Percentiles rank a stretch among this genome's conserved stretches.
Conservation (phyloP, 306 rosid genomes). For the Myrica gale region DNA sequence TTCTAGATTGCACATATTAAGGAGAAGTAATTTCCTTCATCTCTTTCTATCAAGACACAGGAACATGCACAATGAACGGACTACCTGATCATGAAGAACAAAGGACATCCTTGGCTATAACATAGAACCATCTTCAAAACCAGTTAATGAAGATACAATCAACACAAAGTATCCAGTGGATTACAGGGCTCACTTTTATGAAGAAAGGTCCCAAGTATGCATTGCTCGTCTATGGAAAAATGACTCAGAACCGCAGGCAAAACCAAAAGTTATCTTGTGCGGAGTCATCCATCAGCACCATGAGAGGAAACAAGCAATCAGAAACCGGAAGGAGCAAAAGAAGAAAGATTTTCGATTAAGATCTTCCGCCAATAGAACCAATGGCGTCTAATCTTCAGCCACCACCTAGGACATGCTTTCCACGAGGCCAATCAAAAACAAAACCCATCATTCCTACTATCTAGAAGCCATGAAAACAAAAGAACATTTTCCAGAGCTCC, state of each 20-base stretch:
- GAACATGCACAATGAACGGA: constrained; percentile 34
- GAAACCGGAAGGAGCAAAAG: constrained; percentile 35
- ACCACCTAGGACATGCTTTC: constrained; percentile 28
- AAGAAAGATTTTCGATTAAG: constrained; percentile 27
- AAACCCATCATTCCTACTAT: constrained; percentile 9
- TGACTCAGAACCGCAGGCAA: constrained; percentile 24
- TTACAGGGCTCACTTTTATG: constrained; percentile 26
- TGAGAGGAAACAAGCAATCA: constrained; percentile 30
- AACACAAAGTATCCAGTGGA: constrained; percentile 23
- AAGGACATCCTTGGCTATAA: constrained; percentile 28
- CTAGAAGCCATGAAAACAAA: constrained; percentile 24
- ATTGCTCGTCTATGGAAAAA: constrained; percentile 22
- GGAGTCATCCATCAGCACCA: constrained; percentile 22
- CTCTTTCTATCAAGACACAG: constrained; percentile 29
- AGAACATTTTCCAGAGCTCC: constrained; percentile 6
- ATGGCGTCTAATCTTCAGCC: constrained; percentile 30
- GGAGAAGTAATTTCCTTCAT: constrained; percentile 14
- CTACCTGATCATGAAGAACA: constrained; percentile 30
- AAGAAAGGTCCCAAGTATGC: constrained; percentile 27
- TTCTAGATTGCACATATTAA: not conserved
- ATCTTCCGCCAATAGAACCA: constrained; percentile 32
- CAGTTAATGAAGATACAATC: constrained; percentile 33
- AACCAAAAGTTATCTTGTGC: constrained; percentile 22
- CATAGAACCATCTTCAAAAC: constrained; percentile 28
- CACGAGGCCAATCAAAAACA: constrained; percentile 16